Evolutionary conservation across 2,329 filamentous ascomycete genomes (phyloP).

Genomic region (Pseudogymnoascus pannorum): DNA sequence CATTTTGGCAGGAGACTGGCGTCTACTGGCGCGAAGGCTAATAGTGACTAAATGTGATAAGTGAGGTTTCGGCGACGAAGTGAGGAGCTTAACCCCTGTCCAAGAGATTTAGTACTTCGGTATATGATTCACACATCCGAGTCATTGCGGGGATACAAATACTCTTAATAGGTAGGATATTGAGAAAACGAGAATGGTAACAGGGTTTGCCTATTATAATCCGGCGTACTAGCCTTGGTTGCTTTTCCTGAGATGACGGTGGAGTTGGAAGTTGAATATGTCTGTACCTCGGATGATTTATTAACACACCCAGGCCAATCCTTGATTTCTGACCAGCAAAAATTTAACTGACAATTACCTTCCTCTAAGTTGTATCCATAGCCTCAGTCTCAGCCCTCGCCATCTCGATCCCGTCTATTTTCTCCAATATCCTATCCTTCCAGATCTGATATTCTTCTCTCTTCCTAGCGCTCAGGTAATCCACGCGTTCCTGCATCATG

Average conservation of each 20-base stretch:
- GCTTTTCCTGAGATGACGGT: background rate
- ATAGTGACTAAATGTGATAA: background rate
- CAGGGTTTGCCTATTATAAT: background rate
- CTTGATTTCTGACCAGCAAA: background rate
- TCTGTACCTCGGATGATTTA: background rate
- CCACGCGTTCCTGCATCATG: conserved; percentile 70
- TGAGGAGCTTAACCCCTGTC: background rate
- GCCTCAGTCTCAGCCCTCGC: conserved; percentile 11
- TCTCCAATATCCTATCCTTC: conserved; percentile 52
- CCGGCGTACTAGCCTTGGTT: background rate
- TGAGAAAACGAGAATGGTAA: background rate
- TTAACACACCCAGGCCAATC: background rate
- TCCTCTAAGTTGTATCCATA: conserved; percentile 10
- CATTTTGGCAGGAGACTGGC: background rate
- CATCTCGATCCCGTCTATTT: conserved; percentile 43
- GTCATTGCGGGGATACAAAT: background rate
- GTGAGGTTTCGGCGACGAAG: background rate
- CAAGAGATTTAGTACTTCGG: background rate
- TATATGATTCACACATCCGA: background rate
- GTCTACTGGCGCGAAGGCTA: background rate
- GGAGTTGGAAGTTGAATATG: background rate
- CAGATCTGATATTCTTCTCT: conserved; percentile 55
- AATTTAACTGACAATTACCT: background rate
- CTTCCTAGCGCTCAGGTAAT: conserved; percentile 60
- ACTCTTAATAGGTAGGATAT: background rate